phyloP scores from a whole-genome alignment of 306 rosid genomes.

The Cicer yamashitae region DNA sequence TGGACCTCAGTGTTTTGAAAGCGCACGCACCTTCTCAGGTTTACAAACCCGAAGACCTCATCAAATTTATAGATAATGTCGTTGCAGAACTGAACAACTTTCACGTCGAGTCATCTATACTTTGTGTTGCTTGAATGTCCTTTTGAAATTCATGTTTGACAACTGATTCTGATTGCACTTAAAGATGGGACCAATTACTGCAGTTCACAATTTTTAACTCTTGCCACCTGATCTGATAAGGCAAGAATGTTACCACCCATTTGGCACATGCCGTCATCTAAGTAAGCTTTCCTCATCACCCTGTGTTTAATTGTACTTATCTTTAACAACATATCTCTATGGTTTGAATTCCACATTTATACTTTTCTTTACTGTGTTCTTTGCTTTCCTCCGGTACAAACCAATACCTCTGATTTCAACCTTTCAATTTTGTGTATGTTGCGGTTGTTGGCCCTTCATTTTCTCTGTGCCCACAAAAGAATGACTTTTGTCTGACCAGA shows the following conservation, averaged over 20 bases:
- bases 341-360: background rate
- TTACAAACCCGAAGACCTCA: conserved; percentile 66
- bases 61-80: conserved; percentile 53
- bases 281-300: conserved; percentile 1
- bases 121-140: conserved; percentile 9
- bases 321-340: background rate
- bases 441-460: conserved; percentile 14
- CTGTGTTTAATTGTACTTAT: background rate
- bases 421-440: background rate
- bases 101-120: conserved; percentile 17
- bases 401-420: conserved; percentile 31
- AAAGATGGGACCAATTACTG: conserved; percentile 31
- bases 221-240: background rate
- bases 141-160: conserved; percentile 26
- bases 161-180: conserved; percentile 21
- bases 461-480: background rate
- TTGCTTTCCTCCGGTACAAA: conserved; percentile 35
- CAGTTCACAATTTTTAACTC: conserved; percentile 24
- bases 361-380: conserved; percentile 18
- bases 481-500: background rate
- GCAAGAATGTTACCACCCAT: conserved; percentile 24
- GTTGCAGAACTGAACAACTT: conserved; percentile 41
- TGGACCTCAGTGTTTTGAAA: conserved; percentile 48
- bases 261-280: background rate
- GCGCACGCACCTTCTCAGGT: conserved; percentile 50